Base-by-base conservation (phyloP, 148 eudicot genomes). In the Mesembryanthemum crystallinum region DNA sequence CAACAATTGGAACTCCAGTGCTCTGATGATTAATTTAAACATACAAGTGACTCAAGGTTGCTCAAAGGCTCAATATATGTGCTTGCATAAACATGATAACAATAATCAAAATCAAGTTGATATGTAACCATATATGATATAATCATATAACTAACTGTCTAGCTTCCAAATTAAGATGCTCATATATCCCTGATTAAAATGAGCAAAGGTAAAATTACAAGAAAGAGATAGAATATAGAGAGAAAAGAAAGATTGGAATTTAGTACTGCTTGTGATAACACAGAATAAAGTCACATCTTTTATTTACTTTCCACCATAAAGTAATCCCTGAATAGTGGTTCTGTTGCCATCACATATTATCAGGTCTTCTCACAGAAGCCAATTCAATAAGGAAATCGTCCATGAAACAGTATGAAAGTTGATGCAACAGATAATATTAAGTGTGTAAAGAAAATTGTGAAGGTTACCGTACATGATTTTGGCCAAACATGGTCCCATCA, bases 341-440 rank as follows among this genome's bases (percentile, higher is more conserved):
- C 67, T 64, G 14, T 33, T 13, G 3, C 45, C 25, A 32, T 20
- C 67, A 64, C n/a, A 6, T 62, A 9, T 32, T 12, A 3, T 29
- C 65, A 27, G 65, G 21, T 63, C 42, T 63, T 63, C 42, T 62
- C 24, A 64, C 67, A 64, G 67, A 35, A 64, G 43, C 67, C 35
- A n/a, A 65, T 65, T n/a, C 49, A 65, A 13, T 37, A 65, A 20
- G 8, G 27, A 4, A 64, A 10, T 4, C n/a, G 8, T 42, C 51
- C 28, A 21, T 8, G 12, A 37, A 64, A 33, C 39, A 33, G 49
- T 23, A 0, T 33, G 25, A n/a, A 13, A 65, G 32, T n/a, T n/a
- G n/a, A 37, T 64, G 69, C 51, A 39, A 65, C 51, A 65, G 6
- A 65, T 1, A 65, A n/a, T n/a, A n/a, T n/a, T 13, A 0, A 8